Percentiles rank a stretch among this genome's conserved stretches.
Conservation (phyloP, 2,329 filamentous ascomycete species). For the Aureobasidium sp. region DNA sequence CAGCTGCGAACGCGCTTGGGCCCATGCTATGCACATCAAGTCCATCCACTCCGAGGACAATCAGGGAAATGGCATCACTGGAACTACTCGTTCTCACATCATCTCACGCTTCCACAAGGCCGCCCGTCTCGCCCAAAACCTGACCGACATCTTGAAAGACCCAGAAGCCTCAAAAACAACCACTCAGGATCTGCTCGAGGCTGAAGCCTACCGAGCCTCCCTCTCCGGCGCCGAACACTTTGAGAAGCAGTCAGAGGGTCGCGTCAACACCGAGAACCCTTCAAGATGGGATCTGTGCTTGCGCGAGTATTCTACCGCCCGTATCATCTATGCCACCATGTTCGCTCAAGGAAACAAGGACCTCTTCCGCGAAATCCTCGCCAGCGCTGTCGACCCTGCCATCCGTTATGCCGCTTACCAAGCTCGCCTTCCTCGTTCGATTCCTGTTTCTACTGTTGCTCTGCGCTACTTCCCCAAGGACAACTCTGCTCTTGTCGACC, state of each 20-base stretch:
- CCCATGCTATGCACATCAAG: conserved; percentile 93
- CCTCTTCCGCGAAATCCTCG: conserved; percentile 75
- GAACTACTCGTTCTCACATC: conserved; percentile 77
- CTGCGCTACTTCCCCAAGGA: conserved; percentile 66
- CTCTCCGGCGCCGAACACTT: conserved; percentile 71
- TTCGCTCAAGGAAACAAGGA: conserved; percentile 60
- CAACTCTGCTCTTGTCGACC: conserved; percentile 51
- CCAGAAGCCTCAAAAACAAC: conserved; percentile 55
- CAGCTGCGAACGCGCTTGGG: conserved; percentile 85
- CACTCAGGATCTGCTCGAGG: conserved; percentile 69
- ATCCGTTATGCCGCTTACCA: conserved; percentile 94
- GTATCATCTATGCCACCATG: conserved; percentile 75
- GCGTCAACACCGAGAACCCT: conserved; percentile 27
- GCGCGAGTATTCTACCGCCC: conserved; percentile 62
- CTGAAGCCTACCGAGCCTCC: conserved; percentile 70
- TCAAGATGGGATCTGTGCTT: conserved; percentile 69
- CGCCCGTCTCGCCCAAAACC: conserved; percentile 55
- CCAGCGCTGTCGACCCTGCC: conserved; percentile 81
- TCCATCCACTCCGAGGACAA: conserved; percentile 69
- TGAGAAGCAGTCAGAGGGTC: conserved; percentile 61
- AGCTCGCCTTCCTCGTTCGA: conserved; percentile 74
- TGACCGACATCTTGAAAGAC: conserved; percentile 59
- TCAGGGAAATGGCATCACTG: conserved; percentile 61
- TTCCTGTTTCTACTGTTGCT: conserved; percentile 70
- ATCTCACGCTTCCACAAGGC: conserved; percentile 81